Base-by-base conservation (phyloP, 2,329 filamentous ascomycete species). In the Colletotrichum sp. region DNA sequence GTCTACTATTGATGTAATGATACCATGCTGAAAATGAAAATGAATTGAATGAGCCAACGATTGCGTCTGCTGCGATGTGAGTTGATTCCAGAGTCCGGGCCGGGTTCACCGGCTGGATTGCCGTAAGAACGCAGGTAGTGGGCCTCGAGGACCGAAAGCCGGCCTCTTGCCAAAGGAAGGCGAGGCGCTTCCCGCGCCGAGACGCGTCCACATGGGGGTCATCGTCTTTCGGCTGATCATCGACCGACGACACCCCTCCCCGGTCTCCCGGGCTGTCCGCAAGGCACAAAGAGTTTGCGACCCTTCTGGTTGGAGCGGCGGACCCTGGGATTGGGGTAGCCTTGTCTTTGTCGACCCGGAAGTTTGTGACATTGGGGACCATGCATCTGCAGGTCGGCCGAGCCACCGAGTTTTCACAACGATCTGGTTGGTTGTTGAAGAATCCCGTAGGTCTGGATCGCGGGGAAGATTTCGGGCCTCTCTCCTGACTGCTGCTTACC, bases 1-100 rank as follows among this genome's bases (percentile, higher is more conserved):
- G 89, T 88, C 36, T 76, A 66, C n/a, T 52, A 70, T 62, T 76
- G 32, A 38, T n/a, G 8, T 58, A 15, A 36, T 83, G 79, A 77
- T 77, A 73, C 28, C 75, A 75, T 61, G 67, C 10, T 18, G 21
- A 48, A 52, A 67, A 67, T 38, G 66, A 34, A 34, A 48, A 67
- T 15, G 43, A 38, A 73, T 43, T 36, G 16, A 66, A 68, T 16
- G 8, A 48, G 28, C 21, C 12, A 55, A 60, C 4, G 32, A 65
- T 15, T 13, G 8, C 30, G 60, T 15, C 56, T 48, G 36, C 16
- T 32, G 43, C 18, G 4, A 36, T 9, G 18, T 48, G 10, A 21
- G 18, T n/a, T 48, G 9, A 1, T 21, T 21, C 3, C 43, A 12
- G 9, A 48, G 9, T 18, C 5, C 64, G 56, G 36, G n/a, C 56